Evolutionary conservation across 441 rosid genomes (phyloP).

Genomic region (Raphanus hybrid): DNA sequence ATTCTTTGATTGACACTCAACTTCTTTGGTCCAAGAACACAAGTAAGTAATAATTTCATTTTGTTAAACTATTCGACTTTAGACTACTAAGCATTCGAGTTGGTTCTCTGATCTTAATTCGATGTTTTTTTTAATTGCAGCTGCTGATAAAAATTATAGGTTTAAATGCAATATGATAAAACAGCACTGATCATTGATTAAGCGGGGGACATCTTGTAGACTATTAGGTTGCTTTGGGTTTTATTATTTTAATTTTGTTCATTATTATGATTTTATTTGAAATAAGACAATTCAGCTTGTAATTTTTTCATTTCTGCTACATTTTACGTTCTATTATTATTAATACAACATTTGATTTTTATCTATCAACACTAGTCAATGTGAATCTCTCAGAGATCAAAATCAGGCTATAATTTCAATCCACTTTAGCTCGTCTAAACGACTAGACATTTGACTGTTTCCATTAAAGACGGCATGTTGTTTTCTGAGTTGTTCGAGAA

Average conservation of each 20-base stretch:
- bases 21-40: slow-evolving; percentile 77
- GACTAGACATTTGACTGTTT: slow-evolving; percentile 21
- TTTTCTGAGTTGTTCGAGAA: neutral
- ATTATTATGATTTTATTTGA: neutral
- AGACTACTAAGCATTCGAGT: neutral
- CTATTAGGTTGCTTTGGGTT: neutral
- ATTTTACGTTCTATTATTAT: neutral
- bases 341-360: neutral
- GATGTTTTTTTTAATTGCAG: slow-evolving; percentile 22
- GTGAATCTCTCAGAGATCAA: neutral
- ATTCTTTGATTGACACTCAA: slow-evolving; percentile 62
- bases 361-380: slow-evolving; percentile 8
- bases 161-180: slow-evolving; percentile 19
- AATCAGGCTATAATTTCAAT: neutral
- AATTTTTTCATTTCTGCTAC: neutral
- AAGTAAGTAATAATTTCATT: slow-evolving; percentile 10
- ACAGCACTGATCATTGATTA: slow-evolving; percentile 24
- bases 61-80: slow-evolving; percentile 39
- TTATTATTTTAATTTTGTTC: neutral
- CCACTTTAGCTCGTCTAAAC: slow-evolving; percentile 11
- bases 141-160: neutral
- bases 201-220: slow-evolving; percentile 1
- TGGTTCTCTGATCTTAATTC: slow-evolving; percentile 7
- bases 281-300: slow-evolving; percentile 1
- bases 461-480: neutral